These are phyloP conservation scores for Populus nigra DNA, from an alignment of 345 rosid genomes.

Conservation along the genomic window DNA sequence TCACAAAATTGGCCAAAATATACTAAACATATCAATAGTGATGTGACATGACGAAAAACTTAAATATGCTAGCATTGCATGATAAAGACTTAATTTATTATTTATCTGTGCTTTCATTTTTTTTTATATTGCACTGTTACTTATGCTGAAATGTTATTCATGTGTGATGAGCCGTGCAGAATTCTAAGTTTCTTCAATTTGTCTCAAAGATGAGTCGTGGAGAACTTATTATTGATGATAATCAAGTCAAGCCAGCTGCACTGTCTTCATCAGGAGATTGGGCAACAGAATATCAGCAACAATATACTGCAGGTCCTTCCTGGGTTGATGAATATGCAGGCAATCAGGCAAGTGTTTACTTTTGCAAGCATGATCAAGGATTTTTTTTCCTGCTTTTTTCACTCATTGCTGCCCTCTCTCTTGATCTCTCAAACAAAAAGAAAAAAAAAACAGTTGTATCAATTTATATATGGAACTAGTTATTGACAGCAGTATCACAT, in stretches of 20 bases:
- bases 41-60: not conserved
- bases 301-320: conserved; percentile 55
- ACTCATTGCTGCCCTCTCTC: no score
- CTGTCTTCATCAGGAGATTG: conserved; percentile 59
- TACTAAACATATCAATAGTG: not conserved
- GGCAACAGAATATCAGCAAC: conserved; percentile 91
- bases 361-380: conserved; percentile 9
- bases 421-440: no score
- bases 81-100: not conserved
- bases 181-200: conserved; percentile 96
- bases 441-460: no score
- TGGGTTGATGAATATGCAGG: conserved; percentile 91
- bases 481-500: no score
- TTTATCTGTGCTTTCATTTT: not conserved
- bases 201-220: conserved; percentile 99
- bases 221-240: conserved; percentile 91
- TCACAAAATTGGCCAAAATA: not conserved
- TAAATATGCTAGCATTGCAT: not conserved
- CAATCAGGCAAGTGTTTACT: conserved; percentile 40
- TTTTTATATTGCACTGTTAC: not conserved
- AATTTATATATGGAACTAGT: no score
- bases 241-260: conserved; percentile 73
- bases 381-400: not conserved
- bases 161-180: conserved; percentile 50
- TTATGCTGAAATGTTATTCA: not conserved